Evolutionary conservation across 257 asterid species (phyloP).

Genomic region (Scutellaria galericulata): DNA sequence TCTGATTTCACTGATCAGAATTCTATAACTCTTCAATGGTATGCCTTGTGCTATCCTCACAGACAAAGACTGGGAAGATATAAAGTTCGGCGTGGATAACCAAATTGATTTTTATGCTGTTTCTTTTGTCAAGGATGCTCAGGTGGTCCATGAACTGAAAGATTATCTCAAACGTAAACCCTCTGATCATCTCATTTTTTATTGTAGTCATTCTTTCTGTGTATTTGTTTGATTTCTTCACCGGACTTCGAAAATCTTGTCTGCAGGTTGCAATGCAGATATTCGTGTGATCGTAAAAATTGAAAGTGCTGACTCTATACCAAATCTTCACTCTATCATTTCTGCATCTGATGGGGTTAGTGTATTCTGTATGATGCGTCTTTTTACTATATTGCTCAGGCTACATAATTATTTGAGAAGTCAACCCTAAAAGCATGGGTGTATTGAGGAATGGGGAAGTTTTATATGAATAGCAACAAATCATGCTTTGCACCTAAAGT

Average conservation of each 20-base stretch:
- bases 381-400: conserved; percentile 22
- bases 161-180: conserved; percentile 75
- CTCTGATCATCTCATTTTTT: conserved; percentile 24
- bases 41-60: conserved; percentile 32
- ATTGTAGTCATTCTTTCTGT: conserved; percentile 12
- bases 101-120: conserved; percentile 97
- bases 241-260: conserved; percentile 31
- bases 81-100: conserved; percentile 95
- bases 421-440: conserved; percentile 12
- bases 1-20: conserved; percentile 23
- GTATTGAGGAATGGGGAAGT: not conserved
- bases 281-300: conserved; percentile 87
- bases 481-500: not conserved
- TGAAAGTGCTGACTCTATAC: conserved; percentile 98
- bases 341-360: conserved; percentile 97
- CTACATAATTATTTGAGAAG: conserved; percentile 7
- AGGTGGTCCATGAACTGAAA: conserved; percentile 89
- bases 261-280: conserved; percentile 82
- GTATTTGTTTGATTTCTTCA: conserved; percentile 20
- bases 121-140: conserved; percentile 96
- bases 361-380: conserved; percentile 30
- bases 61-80: conserved; percentile 99
- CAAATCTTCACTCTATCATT: conserved; percentile 87
- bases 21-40: conserved; percentile 13
- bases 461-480: not conserved